Evolutionary conservation across 2,329 filamentous ascomycete species (phyloP).

Genomic region (Phialocephala subalpina): DNA sequence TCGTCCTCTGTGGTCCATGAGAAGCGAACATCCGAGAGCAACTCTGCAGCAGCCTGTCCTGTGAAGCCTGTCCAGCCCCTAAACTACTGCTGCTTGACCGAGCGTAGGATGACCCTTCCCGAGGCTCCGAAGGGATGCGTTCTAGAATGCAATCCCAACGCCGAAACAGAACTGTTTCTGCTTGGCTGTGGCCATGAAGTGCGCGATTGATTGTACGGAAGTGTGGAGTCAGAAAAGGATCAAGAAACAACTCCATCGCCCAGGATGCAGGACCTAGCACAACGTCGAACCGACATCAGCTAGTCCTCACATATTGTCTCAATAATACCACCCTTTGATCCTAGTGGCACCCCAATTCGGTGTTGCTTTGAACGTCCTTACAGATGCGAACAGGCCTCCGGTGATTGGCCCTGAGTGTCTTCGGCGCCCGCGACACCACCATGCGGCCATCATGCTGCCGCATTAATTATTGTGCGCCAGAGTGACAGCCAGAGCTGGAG

Average conservation of each 20-base stretch:
- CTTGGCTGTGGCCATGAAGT: not conserved
- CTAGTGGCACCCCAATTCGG: slow-evolving; percentile 25
- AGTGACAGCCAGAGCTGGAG: slow-evolving; percentile 3
- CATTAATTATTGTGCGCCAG: slow-evolving; percentile 17
- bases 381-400: slow-evolving; percentile 8
- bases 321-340: slow-evolving; percentile 32
- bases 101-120: slow-evolving; percentile 4
- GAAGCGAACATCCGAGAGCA: slow-evolving; percentile 4
- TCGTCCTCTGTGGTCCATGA: slow-evolving; percentile 7
- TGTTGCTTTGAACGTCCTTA: slow-evolving; percentile 21
- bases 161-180: slow-evolving; percentile 13
- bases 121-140: slow-evolving; percentile 8
- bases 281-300: slow-evolving; percentile 7
- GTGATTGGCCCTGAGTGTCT: slow-evolving; percentile 6
- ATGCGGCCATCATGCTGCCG: slow-evolving; percentile 25
- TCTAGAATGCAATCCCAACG: slow-evolving; percentile 16
- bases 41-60: not conserved
- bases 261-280: slow-evolving; percentile 3
- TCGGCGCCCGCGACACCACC: slow-evolving; percentile 22
- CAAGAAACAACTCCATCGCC: slow-evolving; percentile 1
- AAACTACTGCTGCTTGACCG: slow-evolving; percentile 7
- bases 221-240: slow-evolving; percentile 7
- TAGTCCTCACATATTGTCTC: slow-evolving; percentile 18
- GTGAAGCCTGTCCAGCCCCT: not conserved
- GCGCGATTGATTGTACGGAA: not conserved